Conservation (phyloP, 352 stramenopile species). For the Phytophthora idaei region DNA sequence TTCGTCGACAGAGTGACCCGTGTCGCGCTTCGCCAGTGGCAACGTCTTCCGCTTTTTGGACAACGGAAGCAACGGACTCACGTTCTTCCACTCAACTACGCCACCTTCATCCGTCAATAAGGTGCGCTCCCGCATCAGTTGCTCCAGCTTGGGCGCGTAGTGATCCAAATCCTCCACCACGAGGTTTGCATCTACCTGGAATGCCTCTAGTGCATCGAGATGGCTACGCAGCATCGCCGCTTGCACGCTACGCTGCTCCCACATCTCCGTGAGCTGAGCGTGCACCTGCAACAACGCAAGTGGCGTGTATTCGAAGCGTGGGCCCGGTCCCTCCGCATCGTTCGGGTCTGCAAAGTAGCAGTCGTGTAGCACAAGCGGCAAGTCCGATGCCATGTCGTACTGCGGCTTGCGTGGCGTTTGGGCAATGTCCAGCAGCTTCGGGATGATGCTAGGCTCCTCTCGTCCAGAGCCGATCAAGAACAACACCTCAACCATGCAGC, state of each 20-base stretch:
- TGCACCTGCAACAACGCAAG: slow-evolving; percentile 79
- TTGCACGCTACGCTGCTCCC: slow-evolving; percentile 82
- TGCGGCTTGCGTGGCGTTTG: slow-evolving; percentile 84
- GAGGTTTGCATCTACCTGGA: slow-evolving; percentile 44
- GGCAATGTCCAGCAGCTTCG: slow-evolving; percentile 93
- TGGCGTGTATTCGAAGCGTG: slow-evolving; percentile 76
- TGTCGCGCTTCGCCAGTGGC: slow-evolving; percentile 72
- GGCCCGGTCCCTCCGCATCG: slow-evolving; percentile 18
- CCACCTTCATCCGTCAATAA: slow-evolving; percentile 39
- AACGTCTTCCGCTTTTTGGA: slow-evolving; percentile 63
- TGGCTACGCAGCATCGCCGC: slow-evolving; percentile 77
- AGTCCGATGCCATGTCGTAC: slow-evolving; percentile 96
- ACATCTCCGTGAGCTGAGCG: slow-evolving; percentile 81
- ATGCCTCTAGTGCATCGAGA: slow-evolving; percentile 60
- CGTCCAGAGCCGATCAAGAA: slow-evolving; percentile 94
- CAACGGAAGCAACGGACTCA: slow-evolving; percentile 58
- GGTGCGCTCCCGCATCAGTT: slow-evolving; percentile 73
- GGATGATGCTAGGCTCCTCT: slow-evolving; percentile 91
- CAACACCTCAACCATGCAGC: slow-evolving; percentile 97
- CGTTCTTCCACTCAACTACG: slow-evolving; percentile 51
- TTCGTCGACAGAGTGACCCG: slow-evolving; percentile 80
- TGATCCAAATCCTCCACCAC: slow-evolving; percentile 78
- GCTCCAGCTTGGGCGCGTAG: slow-evolving; percentile 71
- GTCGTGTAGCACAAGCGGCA: slow-evolving; percentile 97
- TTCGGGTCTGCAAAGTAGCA: slow-evolving; percentile 91